Conservation (phyloP, 1,284 basidiomycete species). For the Schizophyllum amplum region DNA sequence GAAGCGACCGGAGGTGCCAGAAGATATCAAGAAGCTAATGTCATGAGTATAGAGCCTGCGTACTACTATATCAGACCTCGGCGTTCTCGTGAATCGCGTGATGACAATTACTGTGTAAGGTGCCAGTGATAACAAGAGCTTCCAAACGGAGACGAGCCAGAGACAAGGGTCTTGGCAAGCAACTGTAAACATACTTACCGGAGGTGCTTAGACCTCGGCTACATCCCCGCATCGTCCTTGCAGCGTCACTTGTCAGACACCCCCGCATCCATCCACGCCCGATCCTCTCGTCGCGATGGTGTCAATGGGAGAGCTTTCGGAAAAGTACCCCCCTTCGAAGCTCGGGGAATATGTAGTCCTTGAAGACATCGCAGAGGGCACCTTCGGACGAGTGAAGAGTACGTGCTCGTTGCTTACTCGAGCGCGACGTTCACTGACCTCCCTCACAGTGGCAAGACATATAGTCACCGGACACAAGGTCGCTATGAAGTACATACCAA, state of each 20-base stretch:
- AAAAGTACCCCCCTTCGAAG: slow-evolving; percentile 45
- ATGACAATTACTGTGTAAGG: no score
- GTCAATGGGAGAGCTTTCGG: slow-evolving; percentile 16
- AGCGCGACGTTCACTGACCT: slow-evolving; percentile 1
- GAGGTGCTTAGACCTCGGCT: no score
- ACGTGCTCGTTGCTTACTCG: slow-evolving; percentile 28
- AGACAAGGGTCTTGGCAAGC: no score
- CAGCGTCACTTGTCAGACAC: no score
- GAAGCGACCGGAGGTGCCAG: slow-evolving; percentile 40
- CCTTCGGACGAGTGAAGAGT: slow-evolving; percentile 99
- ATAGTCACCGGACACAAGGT: slow-evolving; percentile 93
- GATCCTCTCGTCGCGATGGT: slow-evolving; percentile 8
- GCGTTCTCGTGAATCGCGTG: no score
- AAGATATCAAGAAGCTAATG: slow-evolving; percentile 29
- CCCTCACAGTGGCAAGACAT: slow-evolving; percentile 77
- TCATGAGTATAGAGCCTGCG: background rate
- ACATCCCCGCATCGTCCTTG: no score
- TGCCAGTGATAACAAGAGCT: no score
- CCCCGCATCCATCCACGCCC: no score
- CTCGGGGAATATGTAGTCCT: slow-evolving; percentile 75
- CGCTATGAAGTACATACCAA: slow-evolving; percentile 97
- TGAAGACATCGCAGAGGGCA: slow-evolving; percentile 78
- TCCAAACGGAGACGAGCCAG: no score
- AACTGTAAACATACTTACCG: no score
- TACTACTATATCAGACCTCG: no score